A percentile compares a stretch with the other conserved stretches of the same genome.
phyloP scores from a whole-genome alignment of 176 grass and related monocot genomes.

The Canna indica region DNA sequence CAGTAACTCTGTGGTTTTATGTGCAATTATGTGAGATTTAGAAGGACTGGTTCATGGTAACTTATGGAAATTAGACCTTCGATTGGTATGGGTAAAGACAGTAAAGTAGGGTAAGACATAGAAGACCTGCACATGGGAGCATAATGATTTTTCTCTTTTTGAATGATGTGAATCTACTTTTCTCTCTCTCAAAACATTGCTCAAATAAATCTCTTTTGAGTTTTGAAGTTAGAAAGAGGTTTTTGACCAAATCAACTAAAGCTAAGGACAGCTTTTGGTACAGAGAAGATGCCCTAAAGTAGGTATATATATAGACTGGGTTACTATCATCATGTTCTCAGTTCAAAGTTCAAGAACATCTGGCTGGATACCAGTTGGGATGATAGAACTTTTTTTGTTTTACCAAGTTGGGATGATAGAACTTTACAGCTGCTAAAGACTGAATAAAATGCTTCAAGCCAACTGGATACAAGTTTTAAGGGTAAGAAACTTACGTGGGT shows the following conservation, averaged over 20 bases:
- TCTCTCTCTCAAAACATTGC: not conserved
- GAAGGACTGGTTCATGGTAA: too few relatives aligned
- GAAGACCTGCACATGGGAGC: not conserved
- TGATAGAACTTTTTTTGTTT: not conserved
- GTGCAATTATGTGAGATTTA: too few relatives aligned
- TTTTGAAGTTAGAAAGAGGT: not conserved
- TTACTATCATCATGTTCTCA: not conserved
- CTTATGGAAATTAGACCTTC: too few relatives aligned
- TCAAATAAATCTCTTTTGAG: not conserved
- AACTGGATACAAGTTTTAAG: too few relatives aligned
- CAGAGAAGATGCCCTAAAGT: not conserved
- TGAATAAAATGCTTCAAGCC: too few relatives aligned
- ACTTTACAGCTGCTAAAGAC: too few relatives aligned
- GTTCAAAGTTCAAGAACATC: not conserved
- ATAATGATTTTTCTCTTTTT: not conserved
- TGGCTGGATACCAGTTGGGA: not conserved
- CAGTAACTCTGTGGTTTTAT: not conserved
- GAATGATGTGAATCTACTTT: not conserved
- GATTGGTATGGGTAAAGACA: too few relatives aligned
- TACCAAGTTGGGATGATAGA: too few relatives aligned
- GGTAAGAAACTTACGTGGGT: too few relatives aligned
- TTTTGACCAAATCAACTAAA: conserved; percentile 1
- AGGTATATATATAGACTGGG: not conserved
- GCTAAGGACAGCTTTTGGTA: not conserved
- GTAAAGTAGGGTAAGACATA: not conserved